Evolutionary conservation across 192 early-diverging fungal species (phyloP).

Genomic region (Physocladia obscura): DNA sequence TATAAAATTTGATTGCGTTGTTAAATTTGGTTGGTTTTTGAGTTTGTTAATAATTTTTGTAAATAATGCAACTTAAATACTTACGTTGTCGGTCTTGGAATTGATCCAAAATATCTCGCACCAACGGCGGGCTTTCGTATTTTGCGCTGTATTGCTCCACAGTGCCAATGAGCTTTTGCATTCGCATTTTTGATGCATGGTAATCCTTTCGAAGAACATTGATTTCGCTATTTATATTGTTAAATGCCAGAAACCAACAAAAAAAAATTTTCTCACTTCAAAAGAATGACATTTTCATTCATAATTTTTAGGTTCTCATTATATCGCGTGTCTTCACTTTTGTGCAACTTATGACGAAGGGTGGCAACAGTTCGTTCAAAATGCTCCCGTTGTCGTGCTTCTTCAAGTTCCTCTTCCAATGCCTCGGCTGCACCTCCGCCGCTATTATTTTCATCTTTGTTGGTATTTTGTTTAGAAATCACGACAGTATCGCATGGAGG

Average conservation of each 20-base stretch:
- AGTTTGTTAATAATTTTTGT: no score
- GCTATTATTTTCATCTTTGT: not conserved
- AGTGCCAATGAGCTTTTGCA: not conserved
- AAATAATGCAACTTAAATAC: no score
- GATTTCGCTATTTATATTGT: constrained; percentile 33
- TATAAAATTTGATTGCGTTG: no score
- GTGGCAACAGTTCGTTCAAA: constrained; percentile 48
- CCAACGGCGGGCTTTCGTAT: not conserved
- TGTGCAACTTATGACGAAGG: constrained; percentile 38
- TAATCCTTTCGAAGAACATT: constrained; percentile 45
- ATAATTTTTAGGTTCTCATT: constrained; percentile 45
- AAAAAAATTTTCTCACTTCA: constrained; percentile 31
- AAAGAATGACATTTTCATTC: constrained; percentile 45
- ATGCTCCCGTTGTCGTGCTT: constrained; percentile 48
- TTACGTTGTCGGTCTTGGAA: not conserved
- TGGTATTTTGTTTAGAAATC: not conserved
- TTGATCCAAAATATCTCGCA: not conserved
- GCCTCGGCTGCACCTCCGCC: constrained; percentile 6
- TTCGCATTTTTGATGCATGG: constrained; percentile 28
- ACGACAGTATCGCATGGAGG: no score
- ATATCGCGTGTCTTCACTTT: constrained; percentile 38
- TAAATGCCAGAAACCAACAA: not conserved
- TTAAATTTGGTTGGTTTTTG: not conserved
- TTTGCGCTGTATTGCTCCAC: not conserved
- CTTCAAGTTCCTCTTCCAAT: constrained; percentile 35